phyloP scores from a whole-genome alignment of 495 filamentous ascomycete genomes.

The Chlorociboria aeruginascens region DNA sequence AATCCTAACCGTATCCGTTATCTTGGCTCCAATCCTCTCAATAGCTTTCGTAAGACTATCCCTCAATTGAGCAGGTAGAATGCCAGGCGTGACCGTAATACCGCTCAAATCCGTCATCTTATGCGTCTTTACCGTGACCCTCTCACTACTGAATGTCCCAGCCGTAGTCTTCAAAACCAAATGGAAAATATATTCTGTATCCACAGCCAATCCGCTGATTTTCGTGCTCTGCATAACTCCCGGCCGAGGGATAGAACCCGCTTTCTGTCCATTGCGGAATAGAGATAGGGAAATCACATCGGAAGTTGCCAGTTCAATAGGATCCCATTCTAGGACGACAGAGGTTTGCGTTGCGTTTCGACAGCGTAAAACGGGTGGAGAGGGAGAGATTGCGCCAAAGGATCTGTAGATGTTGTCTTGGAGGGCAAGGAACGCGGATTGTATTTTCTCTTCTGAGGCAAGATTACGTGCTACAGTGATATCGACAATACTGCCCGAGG shows the following conservation, averaged over 20 bases:
- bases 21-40: slow-evolving; percentile 82
- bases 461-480: slow-evolving; percentile 90
- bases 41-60: slow-evolving; percentile 65
- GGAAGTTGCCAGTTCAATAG: slow-evolving; percentile 84
- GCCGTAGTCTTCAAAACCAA: slow-evolving; percentile 81
- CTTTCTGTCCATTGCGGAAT: slow-evolving; percentile 92
- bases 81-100: slow-evolving; percentile 87
- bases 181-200: slow-evolving; percentile 92
- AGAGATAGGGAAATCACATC: slow-evolving; percentile 78
- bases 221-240: slow-evolving; percentile 83
- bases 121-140: slow-evolving; percentile 78
- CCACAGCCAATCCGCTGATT: slow-evolving; percentile 90
- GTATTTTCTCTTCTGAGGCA: slow-evolving; percentile 57
- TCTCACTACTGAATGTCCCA: slow-evolving; percentile 75
- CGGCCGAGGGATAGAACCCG: slow-evolving; percentile 81
- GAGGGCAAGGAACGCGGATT: slow-evolving; percentile 63
- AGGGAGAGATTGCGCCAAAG: slow-evolving; percentile 74
- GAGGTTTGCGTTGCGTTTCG: slow-evolving; percentile 95
- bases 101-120: slow-evolving; percentile 98
- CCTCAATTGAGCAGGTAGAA: slow-evolving; percentile 62
- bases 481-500: slow-evolving; percentile 92
- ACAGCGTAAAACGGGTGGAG: slow-evolving; percentile 70
- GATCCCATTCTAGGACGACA: slow-evolving; percentile 96
- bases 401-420: slow-evolving; percentile 78
- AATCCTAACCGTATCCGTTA: slow-evolving; percentile 84